These are phyloP conservation scores for Phytophthora litchii DNA, from an alignment of 352 stramenopile species.

Conservation along the genomic window DNA sequence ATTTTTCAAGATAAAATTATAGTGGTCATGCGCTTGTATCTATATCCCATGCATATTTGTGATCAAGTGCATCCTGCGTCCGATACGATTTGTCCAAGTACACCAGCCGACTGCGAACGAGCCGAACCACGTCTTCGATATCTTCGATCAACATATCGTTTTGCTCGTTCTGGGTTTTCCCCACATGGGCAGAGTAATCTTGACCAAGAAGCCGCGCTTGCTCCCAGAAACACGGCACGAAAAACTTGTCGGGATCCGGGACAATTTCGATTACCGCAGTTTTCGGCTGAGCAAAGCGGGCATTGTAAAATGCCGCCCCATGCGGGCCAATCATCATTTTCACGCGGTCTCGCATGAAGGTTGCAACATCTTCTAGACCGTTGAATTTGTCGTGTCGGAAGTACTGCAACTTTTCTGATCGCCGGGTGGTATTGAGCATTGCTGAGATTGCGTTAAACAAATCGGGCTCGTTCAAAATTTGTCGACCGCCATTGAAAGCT, in stretches of 20 bases:
- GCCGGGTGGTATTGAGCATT: constrained; percentile 14
- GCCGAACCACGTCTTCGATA: constrained; percentile 20
- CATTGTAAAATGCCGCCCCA: constrained; percentile 38
- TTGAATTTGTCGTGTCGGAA: constrained; percentile 32
- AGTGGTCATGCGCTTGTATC: background rate
- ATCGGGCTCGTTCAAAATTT: constrained; percentile 29
- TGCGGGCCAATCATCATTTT: constrained; percentile 42
- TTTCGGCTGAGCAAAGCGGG: constrained; percentile 28
- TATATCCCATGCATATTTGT: constrained; percentile 35
- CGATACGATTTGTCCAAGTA: constrained; percentile 34
- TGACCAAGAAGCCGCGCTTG: constrained; percentile 34
- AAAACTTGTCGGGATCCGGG: constrained; percentile 27
- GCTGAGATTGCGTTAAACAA: constrained; percentile 26
- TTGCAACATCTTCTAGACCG: constrained; percentile 22
- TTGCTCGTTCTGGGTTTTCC: constrained; percentile 5
- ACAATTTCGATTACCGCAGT: constrained; percentile 38
- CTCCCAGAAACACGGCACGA: constrained; percentile 35
- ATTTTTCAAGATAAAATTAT: no score
- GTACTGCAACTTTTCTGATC: constrained; percentile 31
- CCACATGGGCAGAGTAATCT: constrained; percentile 36
- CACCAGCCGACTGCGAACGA: constrained; percentile 17
- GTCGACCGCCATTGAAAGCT: constrained; percentile 26
- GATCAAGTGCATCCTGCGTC: constrained; percentile 18
- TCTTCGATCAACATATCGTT: constrained; percentile 34
- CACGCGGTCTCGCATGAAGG: constrained; percentile 33